phyloP scores from a whole-genome alignment of 2,329 filamentous ascomycete species.

The Ceratocystis harringtonii region DNA sequence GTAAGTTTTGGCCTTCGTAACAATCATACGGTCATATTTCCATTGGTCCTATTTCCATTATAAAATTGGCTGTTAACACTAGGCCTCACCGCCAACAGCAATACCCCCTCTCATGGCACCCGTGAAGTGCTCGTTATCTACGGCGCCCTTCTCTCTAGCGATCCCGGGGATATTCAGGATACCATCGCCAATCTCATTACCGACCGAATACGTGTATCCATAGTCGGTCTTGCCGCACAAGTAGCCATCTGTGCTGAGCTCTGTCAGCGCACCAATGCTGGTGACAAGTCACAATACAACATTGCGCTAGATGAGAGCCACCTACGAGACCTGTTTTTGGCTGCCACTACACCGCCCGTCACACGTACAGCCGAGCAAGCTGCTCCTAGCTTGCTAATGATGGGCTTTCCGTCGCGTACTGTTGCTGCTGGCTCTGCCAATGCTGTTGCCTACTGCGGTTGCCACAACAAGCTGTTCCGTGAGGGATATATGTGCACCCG shows the following conservation, averaged over 20 bases:
- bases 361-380: slow-evolving; percentile 49
- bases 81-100: slow-evolving; percentile 32
- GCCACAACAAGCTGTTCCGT: slow-evolving; percentile 65
- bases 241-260: slow-evolving; percentile 86
- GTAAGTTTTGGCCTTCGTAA: slow-evolving; percentile 31
- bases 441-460: slow-evolving; percentile 67
- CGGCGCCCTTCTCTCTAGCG: slow-evolving; percentile 75
- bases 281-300: slow-evolving; percentile 60
- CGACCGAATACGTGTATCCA: slow-evolving; percentile 73
- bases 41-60: background rate
- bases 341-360: slow-evolving; percentile 75
- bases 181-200: slow-evolving; percentile 65
- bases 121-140: slow-evolving; percentile 85
- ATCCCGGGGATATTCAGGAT: slow-evolving; percentile 88
- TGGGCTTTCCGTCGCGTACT: slow-evolving; percentile 88
- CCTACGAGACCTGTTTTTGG: slow-evolving; percentile 77
- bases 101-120: slow-evolving; percentile 85
- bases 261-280: slow-evolving; percentile 72
- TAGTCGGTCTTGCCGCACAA: slow-evolving; percentile 82
- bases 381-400: slow-evolving; percentile 65
- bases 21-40: slow-evolving; percentile 1
- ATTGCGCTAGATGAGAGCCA: slow-evolving; percentile 65
- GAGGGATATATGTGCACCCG: slow-evolving; percentile 86
- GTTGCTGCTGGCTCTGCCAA: slow-evolving; percentile 46
- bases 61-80: slow-evolving; percentile 9